phyloP scores from a whole-genome alignment of 2,329 filamentous ascomycete genomes.

The Hymenoscyphus repandus region DNA sequence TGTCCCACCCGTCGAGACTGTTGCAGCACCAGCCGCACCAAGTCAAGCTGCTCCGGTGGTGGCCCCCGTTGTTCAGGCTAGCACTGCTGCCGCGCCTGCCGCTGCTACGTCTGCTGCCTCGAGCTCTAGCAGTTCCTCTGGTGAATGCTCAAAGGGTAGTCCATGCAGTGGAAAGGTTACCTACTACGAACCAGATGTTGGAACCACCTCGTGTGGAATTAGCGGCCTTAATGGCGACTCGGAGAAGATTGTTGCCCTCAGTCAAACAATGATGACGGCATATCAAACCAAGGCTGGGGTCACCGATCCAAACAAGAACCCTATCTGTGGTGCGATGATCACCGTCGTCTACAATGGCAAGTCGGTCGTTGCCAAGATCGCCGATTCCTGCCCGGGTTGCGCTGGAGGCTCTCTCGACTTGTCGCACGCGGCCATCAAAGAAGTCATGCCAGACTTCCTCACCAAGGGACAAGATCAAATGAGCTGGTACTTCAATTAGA shows the following conservation, averaged over 20 bases:
- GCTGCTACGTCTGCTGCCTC: slow-evolving; percentile 17
- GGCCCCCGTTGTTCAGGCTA: not conserved
- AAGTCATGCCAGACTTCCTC: slow-evolving; percentile 39
- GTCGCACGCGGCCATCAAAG: slow-evolving; percentile 49
- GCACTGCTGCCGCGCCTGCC: not conserved
- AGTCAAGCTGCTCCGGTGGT: not conserved
- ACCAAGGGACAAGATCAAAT: slow-evolving; percentile 38
- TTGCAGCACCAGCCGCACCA: not conserved
- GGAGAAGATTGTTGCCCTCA: slow-evolving; percentile 65
- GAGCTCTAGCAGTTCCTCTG: slow-evolving; percentile 20
- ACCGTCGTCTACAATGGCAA: slow-evolving; percentile 64
- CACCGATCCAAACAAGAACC: slow-evolving; percentile 56
- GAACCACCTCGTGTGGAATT: slow-evolving; percentile 2
- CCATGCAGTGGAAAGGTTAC: slow-evolving; percentile 61
- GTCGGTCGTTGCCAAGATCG: slow-evolving; percentile 52
- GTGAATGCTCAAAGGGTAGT: slow-evolving; percentile 31
- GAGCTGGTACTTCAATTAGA: slow-evolving; percentile 43
- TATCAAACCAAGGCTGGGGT: slow-evolving; percentile 10
- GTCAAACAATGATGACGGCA: slow-evolving; percentile 56
- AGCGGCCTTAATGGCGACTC: slow-evolving; percentile 10
- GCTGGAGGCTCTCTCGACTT: slow-evolving; percentile 51
- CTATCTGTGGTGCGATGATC: slow-evolving; percentile 64
- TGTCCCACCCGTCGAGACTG: slow-evolving; percentile 9
- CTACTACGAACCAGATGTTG: slow-evolving; percentile 52
- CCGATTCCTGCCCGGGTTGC: slow-evolving; percentile 76